phyloP scores from a whole-genome alignment of 1,284 basidiomycete genomes.

The Inonotus obliquus region DNA sequence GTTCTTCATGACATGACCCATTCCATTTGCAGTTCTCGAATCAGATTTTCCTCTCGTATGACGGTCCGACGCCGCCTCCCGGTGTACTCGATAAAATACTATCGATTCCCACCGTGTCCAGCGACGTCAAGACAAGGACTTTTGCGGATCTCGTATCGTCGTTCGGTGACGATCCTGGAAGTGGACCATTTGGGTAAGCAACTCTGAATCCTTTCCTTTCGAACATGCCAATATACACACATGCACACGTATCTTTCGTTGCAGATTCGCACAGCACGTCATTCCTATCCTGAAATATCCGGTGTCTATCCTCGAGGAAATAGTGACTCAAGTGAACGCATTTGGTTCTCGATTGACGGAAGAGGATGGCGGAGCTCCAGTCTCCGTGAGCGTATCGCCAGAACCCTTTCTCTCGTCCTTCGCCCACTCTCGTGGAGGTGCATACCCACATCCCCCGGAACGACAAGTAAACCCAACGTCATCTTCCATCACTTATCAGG shows the following conservation, averaged over 20 bases:
- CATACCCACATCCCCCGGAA: slow-evolving; percentile 11
- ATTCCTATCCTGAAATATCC: slow-evolving; percentile 13
- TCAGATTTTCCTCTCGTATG: slow-evolving; percentile 11
- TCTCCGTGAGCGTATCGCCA: background rate
- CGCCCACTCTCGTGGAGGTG: slow-evolving; percentile 9
- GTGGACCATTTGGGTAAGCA: slow-evolving; percentile 13
- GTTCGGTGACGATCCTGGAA: slow-evolving; percentile 4
- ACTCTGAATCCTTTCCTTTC: background rate
- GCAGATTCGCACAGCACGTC: slow-evolving; percentile 4
- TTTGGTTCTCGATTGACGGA: background rate
- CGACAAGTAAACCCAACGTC: slow-evolving; percentile 6
- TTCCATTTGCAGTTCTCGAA: background rate
- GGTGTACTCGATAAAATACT: slow-evolving; percentile 9
- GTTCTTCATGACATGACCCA: background rate
- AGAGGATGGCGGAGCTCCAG: background rate
- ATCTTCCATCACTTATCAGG: background rate
- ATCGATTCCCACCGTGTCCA: slow-evolving; percentile 6
- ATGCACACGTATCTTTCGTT: background rate
- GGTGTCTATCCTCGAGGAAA: slow-evolving; percentile 7
- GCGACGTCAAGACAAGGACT: background rate
- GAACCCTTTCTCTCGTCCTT: background rate
- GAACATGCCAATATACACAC: background rate
- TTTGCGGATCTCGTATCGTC: slow-evolving; percentile 3
- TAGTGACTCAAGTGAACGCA: background rate
- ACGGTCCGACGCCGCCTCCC: slow-evolving; percentile 4